Evolutionary conservation across 257 asterid genomes (phyloP).

Genomic region (Oldenlandia corymbosa): DNA sequence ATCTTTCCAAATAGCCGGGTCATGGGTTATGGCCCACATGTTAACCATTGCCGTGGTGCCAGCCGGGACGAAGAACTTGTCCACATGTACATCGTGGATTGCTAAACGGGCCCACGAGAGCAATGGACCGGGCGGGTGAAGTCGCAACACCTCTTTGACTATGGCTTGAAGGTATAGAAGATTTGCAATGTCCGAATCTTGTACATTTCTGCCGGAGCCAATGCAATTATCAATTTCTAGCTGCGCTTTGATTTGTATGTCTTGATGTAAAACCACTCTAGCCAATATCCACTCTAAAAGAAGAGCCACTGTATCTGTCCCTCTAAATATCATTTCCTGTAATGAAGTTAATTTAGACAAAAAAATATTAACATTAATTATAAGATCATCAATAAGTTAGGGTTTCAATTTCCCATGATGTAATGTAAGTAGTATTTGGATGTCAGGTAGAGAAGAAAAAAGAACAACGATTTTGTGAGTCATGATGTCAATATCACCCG

Average conservation of each 20-base stretch:
- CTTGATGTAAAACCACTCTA: conserved; percentile 52
- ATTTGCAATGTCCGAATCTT: conserved; percentile 37
- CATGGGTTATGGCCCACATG: conserved; percentile 76
- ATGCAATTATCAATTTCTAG: conserved; percentile 32
- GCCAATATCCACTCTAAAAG: conserved; percentile 71
- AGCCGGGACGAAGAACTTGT: conserved; percentile 44
- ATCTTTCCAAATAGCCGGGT: conserved; percentile 49
- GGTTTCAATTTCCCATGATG: too few species aligned
- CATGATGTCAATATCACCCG: too few species aligned
- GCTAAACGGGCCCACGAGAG: conserved; percentile 79
- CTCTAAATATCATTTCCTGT: conserved; percentile 71
- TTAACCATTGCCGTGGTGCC: conserved; percentile 75
- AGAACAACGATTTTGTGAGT: too few species aligned
- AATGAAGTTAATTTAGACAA: too few species aligned
- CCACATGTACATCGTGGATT: conserved; percentile 39
- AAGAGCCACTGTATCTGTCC: conserved; percentile 51
- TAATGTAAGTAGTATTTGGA: too few species aligned
- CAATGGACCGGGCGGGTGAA: conserved; percentile 69
- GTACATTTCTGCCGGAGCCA: conserved; percentile 20
- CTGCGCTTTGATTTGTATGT: conserved; percentile 44
- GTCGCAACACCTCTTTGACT: conserved; percentile 46
- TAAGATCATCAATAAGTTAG: too few species aligned
- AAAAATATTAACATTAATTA: too few species aligned
- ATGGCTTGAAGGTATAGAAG: conserved; percentile 51
- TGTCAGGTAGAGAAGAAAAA: too few species aligned